Evolutionary conservation across 2,329 filamentous ascomycete species (phyloP).

Genomic region (Colletotrichum eleusines): DNA sequence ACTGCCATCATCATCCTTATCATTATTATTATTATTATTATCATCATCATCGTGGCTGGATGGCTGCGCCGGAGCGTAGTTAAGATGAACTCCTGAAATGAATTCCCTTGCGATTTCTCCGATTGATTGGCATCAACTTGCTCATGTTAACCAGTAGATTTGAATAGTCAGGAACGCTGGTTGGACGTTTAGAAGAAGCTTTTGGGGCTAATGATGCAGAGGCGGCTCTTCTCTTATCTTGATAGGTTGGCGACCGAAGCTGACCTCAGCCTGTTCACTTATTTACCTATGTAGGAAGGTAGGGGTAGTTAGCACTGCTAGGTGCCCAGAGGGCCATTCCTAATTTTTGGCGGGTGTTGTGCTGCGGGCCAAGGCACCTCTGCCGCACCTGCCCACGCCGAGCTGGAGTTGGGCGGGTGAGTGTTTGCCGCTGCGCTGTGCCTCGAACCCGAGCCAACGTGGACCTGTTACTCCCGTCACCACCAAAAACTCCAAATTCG

Average conservation of each 20-base stretch:
- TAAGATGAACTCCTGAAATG: slow-evolving; percentile 19
- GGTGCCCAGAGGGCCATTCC: slow-evolving; percentile 24
- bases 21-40: not conserved
- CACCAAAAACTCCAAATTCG: slow-evolving; percentile 41
- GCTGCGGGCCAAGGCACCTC: slow-evolving; percentile 9
- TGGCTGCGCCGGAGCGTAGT: not conserved
- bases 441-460: slow-evolving; percentile 11
- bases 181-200: slow-evolving; percentile 14
- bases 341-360: slow-evolving; percentile 32
- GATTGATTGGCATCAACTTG: not conserved
- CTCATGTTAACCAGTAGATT: too few relatives aligned
- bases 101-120: not conserved
- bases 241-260: slow-evolving; percentile 34
- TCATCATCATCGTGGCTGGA: not conserved
- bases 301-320: too few relatives aligned
- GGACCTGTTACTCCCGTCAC: slow-evolving; percentile 31
- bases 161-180: not conserved
- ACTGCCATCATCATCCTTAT: slow-evolving; percentile 4
- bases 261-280: slow-evolving; percentile 30
- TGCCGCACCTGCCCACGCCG: slow-evolving; percentile 14
- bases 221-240: slow-evolving; percentile 7
- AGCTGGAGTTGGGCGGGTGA: slow-evolving; percentile 13
- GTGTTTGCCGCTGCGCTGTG: slow-evolving; percentile 19
- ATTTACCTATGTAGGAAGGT: too few relatives aligned
- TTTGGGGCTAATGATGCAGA: slow-evolving; percentile 6